Evolutionary conservation across 148 eudicot species (phyloP), one percentile per base, ranked within the genome.

Genomic region (Tetragonia tetragonoides): DNA sequence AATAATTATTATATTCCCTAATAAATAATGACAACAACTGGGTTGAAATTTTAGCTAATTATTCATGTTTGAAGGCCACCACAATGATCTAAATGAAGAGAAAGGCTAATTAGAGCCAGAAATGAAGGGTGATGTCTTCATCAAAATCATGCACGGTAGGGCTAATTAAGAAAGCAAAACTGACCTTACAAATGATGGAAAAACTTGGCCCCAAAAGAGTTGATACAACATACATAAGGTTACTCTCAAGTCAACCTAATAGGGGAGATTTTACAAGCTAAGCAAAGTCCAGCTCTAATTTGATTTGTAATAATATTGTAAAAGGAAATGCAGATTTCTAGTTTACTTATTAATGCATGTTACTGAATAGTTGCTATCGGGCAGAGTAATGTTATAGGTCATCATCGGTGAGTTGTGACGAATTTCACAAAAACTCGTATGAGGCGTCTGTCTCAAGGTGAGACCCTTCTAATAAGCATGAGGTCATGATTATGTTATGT

Each of bases 61-160:
- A 61, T 70, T 56, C 68, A n/a, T 20, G 41, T 62, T 75, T 54
- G 63, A 75, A 46, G 39, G 70, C 78, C 70, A 65, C 78, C 64
- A 75, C 11, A 46, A 62, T 63, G 71, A 54, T 62, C 39, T 61
- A 14, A 20, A 38, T 40, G 20, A 16, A 71, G 46, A 10, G 3
- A 76, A 17, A 40, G 23, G 39, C 46, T 56, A 34, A 41, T n/a
- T 77, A 61, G 66, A 77, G 20, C 28, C 8, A 68, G 66, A 54
- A 44, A 63, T 3, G 51, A 63, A 78, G 37, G 73, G 41, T 67
- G 10, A 41, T 38, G 28, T 46, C 49, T 62, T 56, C 42, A 23
- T 18, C 66, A 41, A 41, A 40, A 63, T 70, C 39, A 72, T 62
- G 60, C 66, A 73, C 59, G 68, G 65, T 59, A 64, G 61, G 76